These are phyloP conservation scores for Colletotrichum sp. DNA, from an alignment of 2,329 filamentous ascomycete species.

Conservation along the genomic window DNA sequence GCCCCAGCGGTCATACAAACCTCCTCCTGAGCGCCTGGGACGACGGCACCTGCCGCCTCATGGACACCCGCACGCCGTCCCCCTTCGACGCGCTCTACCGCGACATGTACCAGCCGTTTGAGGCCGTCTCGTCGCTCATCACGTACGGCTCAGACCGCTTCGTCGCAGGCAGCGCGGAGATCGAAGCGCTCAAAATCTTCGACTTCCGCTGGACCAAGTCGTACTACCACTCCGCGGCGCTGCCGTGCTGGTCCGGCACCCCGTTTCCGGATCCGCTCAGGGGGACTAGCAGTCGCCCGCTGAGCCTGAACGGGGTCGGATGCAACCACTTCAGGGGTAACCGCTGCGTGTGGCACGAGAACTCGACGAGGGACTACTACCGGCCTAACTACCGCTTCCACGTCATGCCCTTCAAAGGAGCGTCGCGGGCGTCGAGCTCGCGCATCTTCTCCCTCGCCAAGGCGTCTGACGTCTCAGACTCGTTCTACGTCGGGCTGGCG, in stretches of 20 bases:
- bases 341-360: constrained; percentile 53
- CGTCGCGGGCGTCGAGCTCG: constrained; percentile 20
- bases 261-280: constrained; percentile 42
- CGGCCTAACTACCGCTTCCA: constrained; percentile 55
- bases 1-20: constrained; percentile 34
- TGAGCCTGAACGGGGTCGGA: constrained; percentile 8
- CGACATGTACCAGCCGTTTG: constrained; percentile 55
- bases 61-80: constrained; percentile 54
- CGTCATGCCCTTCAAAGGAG: constrained; percentile 35
- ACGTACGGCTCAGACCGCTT: constrained; percentile 57
- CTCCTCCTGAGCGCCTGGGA: constrained; percentile 58
- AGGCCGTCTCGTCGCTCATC: constrained; percentile 51
- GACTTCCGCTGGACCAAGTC: constrained; percentile 56
- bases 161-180: constrained; percentile 50
- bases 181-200: constrained; percentile 53
- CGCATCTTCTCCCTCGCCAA: constrained; percentile 54
- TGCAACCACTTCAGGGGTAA: constrained; percentile 40
- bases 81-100: constrained; percentile 54
- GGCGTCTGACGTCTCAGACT: constrained; percentile 49
- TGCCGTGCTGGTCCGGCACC: constrained; percentile 45
- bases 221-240: constrained; percentile 54
- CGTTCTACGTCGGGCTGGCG: constrained; percentile 55
- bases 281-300: constrained; percentile 23
- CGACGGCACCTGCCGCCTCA: constrained; percentile 49
- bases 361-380: constrained; percentile 47